Percentiles rank a stretch among this genome's conserved stretches.
Conservation (phyloP, 108 stramenopile genomes). For the Cyclotella kingstonii region DNA sequence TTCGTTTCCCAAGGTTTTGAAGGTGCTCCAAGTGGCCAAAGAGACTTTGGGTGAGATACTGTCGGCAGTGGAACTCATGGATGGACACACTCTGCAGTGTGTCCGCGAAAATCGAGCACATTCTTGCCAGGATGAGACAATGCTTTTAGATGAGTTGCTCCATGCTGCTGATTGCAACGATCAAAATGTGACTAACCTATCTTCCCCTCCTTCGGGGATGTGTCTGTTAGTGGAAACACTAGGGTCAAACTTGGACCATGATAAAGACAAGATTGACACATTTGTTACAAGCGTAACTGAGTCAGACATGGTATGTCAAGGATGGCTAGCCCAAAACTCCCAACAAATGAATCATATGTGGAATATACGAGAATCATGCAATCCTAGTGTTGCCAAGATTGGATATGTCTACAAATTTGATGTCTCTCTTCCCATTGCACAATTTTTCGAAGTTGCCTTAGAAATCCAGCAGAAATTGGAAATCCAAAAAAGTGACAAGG, state of each 20-base stretch:
- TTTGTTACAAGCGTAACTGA: constrained; percentile 73
- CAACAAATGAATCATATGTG: constrained; percentile 71
- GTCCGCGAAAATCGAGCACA: constrained; percentile 37
- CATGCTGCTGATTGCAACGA: background rate
- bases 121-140: background rate
- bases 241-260: constrained; percentile 79
- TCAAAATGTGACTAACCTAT: background rate
- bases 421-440: constrained; percentile 76
- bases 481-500: constrained; percentile 37
- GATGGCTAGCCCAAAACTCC: constrained; percentile 80
- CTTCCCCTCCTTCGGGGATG: constrained; percentile 29
- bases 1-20: constrained; percentile 58
- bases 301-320: constrained; percentile 58
- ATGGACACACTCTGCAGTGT: constrained; percentile 56
- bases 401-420: constrained; percentile 95
- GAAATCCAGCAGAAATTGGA: constrained; percentile 50
- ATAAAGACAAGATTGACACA: constrained; percentile 77
- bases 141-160: constrained; percentile 12
- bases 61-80: constrained; percentile 93
- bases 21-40: constrained; percentile 61
- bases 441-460: constrained; percentile 67
- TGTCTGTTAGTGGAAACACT: constrained; percentile 89
- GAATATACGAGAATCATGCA: constrained; percentile 75
- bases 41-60: constrained; percentile 78
- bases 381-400: constrained; percentile 46